These are phyloP conservation scores for Aspergillus leporis DNA, from an alignment of 495 filamentous ascomycete species.

Conservation along the genomic window DNA sequence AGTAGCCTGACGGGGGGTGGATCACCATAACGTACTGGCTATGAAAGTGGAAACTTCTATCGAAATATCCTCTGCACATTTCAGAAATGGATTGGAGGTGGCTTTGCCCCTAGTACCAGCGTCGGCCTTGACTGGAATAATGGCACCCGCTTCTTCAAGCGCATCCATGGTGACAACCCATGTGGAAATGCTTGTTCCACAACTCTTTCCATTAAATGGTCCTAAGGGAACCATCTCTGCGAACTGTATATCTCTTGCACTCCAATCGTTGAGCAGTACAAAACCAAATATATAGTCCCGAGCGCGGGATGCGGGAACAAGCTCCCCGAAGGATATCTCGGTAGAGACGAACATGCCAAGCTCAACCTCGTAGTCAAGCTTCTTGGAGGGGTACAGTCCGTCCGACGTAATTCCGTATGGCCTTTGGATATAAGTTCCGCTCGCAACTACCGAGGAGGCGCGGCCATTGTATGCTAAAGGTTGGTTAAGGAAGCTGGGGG, in stretches of 20 bases:
- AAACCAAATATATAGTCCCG: neutral
- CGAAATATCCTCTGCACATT: neutral
- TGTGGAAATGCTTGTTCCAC: neutral
- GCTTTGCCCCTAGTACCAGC: neutral
- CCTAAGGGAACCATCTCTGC: neutral
- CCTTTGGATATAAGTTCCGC: neutral
- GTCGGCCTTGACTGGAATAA: neutral
- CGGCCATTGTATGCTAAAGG: slow-evolving; percentile 1
- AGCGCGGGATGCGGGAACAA: neutral
- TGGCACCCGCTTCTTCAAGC: neutral
- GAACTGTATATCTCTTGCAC: neutral
- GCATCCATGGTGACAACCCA: neutral
- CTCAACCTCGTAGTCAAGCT: neutral
- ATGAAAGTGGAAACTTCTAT: neutral
- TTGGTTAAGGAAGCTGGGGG: neutral
- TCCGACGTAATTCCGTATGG: neutral
- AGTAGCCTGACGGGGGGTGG: no score
- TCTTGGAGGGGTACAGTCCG: neutral
- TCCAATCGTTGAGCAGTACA: neutral
- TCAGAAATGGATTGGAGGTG: neutral
- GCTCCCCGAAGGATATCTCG: neutral
- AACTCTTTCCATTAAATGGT: neutral
- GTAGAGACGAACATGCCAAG: neutral
- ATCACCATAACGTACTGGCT: neutral
- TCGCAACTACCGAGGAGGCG: neutral